Conservation (phyloP, 495 filamentous ascomycete genomes). For the Thozetella sp. region DNA sequence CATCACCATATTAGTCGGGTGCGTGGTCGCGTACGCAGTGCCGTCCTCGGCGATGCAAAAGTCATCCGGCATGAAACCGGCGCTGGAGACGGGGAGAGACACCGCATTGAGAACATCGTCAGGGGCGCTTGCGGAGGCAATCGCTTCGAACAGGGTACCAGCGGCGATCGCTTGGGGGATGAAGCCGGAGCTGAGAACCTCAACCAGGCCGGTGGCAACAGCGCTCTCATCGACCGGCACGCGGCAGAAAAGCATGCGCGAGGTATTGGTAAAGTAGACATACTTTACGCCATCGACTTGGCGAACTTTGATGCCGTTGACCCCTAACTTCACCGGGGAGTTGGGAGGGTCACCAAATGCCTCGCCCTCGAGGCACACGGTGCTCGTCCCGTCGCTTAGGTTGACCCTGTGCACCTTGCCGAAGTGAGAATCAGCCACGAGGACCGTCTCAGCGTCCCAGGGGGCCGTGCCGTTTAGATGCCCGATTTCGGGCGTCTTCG, state of each 20-base stretch:
- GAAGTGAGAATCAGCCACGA: neutral
- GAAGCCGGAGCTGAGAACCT: neutral
- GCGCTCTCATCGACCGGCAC: neutral
- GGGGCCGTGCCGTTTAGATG: constrained; percentile 1
- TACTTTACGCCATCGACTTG: neutral
- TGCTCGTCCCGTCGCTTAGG: neutral
- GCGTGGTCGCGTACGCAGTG: neutral
- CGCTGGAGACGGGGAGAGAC: neutral
- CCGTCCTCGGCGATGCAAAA: neutral
- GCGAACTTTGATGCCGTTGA: constrained; percentile 4
- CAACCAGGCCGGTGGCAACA: neutral
- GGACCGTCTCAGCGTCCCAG: neutral
- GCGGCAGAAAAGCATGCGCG: neutral
- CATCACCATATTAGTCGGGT: neutral
- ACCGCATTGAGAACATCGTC: neutral
- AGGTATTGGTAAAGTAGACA: neutral
- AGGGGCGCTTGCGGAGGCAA: neutral
- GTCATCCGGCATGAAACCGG: constrained; percentile 1
- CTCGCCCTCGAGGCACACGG: neutral
- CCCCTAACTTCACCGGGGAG: neutral
- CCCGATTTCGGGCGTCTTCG: constrained; percentile 2
- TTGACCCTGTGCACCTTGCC: neutral
- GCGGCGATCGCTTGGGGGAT: neutral
- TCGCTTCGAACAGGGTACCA: neutral
- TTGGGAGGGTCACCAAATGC: neutral